Base-by-base conservation (phyloP, 176 grass and related monocot genomes). In the Cenchrus fungigraminus region DNA sequence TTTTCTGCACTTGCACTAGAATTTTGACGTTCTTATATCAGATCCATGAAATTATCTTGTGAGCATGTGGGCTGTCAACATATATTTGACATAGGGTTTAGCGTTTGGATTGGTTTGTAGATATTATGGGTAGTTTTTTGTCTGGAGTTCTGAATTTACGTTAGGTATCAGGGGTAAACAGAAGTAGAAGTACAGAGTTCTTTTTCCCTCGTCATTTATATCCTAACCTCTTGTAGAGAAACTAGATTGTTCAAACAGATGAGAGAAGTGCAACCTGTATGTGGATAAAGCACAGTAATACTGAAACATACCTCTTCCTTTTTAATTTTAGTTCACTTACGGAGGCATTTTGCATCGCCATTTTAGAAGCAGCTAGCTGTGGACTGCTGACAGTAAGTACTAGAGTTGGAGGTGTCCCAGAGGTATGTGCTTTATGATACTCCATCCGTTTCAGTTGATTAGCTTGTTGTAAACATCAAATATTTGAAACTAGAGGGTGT, bases 341-440 rank as follows among this genome's bases (percentile, higher is more conserved):
- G 52, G 95, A 98, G 86, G 95, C 95, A 79, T 98, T 98, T 87
- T 98, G 92, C 83, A 98, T 98, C 90, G 95, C 95, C 79, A 93
- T 98, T 90, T 67, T 98, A 81, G 92, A 98, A 89, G 92, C 95
- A 69, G 92, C 95, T 55, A 98, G 93, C 77, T 98, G 95, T 90
- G 93, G 95, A 86, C 83, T 98, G 63, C 73, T 98, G 79, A 98
- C 95, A 74, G 95, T 98, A 78, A 98, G 95, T 80, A 98, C 95
- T 79, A 93, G 93, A 85, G 95, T 98, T 4, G 93, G 95, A 69
- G 95, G 95, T 78, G 95, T 98, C 62, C 93, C 91, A 78, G 93
- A 98, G 91, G 95, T 89, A 88, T 57, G 76, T 29, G 45, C 14
- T 62, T 77, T 76, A 42, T 37, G 53, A 68, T 15, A 53, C 51